A percentile compares a stretch with the other conserved stretches of the same genome.
Evolutionary conservation across 108 stramenopile species (phyloP).

Genomic region (Bacterosira constricta): DNA sequence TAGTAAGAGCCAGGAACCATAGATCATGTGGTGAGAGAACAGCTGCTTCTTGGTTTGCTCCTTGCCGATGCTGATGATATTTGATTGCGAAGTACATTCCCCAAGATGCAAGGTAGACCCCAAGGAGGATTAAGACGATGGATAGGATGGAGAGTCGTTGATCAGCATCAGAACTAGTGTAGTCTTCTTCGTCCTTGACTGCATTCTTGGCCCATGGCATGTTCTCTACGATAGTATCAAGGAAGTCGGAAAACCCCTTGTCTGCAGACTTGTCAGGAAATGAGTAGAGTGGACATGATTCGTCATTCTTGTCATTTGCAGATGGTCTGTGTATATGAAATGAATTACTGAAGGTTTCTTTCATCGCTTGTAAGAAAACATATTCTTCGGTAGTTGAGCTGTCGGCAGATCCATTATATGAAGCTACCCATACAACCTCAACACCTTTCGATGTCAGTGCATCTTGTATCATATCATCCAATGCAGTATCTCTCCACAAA

Average conservation of each 20-base stretch:
- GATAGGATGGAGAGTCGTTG: background rate
- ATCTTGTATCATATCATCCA: background rate
- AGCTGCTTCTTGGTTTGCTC: background rate
- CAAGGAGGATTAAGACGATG: background rate
- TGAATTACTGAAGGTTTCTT: background rate
- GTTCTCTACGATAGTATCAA: background rate
- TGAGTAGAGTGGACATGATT: conserved; percentile 2
- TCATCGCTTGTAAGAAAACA: background rate
- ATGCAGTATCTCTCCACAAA: background rate
- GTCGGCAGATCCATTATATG: background rate
- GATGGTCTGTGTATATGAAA: background rate
- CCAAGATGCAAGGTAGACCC: background rate
- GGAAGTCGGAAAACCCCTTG: background rate
- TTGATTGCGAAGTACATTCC: background rate
- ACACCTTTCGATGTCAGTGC: background rate
- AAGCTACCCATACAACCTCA: background rate
- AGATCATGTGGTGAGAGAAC: background rate
- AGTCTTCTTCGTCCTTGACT: background rate
- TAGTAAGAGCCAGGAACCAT: conserved; percentile 7
- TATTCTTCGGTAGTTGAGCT: background rate
- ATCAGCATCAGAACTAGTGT: background rate
- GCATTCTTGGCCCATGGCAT: background rate
- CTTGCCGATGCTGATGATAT: background rate
- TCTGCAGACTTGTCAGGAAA: background rate
- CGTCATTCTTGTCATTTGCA: background rate